These are phyloP conservation scores for Asclepias syriaca DNA, from an alignment of 257 asterid genomes.

Conservation along the genomic window DNA sequence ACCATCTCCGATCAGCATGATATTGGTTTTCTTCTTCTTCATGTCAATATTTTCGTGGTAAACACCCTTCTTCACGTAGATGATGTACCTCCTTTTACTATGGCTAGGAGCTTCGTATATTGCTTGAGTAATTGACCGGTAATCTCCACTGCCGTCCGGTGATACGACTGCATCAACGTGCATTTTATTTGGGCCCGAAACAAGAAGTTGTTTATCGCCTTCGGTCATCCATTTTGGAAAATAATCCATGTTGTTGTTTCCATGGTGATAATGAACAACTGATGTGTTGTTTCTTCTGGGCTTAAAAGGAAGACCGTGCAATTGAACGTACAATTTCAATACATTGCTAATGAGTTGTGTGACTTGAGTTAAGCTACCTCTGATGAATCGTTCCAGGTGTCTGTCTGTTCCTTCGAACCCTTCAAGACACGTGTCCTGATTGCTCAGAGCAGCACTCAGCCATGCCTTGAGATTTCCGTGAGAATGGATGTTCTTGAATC, in stretches of 20 bases:
- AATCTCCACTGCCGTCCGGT: conserved; percentile 66
- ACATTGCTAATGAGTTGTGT: conserved; percentile 86
- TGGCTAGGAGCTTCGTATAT: conserved; percentile 61
- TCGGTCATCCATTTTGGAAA: conserved; percentile 78
- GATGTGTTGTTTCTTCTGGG: conserved; percentile 29
- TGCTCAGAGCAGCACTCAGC: conserved; percentile 95
- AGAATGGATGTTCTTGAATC: conserved; percentile 30
- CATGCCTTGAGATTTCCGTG: conserved; percentile 85
- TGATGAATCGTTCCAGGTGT: conserved; percentile 52
- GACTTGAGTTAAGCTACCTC: conserved; percentile 73
- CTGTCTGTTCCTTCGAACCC: conserved; percentile 92
- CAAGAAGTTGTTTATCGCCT: conserved; percentile 53
- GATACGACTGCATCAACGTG: conserved; percentile 69
- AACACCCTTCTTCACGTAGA: conserved; percentile 82
- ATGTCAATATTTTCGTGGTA: conserved; percentile 74
- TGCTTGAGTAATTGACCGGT: conserved; percentile 62
- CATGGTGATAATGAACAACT: neutral
- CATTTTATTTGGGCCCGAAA: conserved; percentile 42
- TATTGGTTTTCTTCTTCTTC: conserved; percentile 84
- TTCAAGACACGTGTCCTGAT: conserved; percentile 93
- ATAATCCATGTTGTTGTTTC: neutral
- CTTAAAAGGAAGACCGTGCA: conserved; percentile 53
- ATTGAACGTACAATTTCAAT: conserved; percentile 52
- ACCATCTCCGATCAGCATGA: conserved; percentile 93
- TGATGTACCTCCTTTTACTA: conserved; percentile 68